Conservation (phyloP, 2,329 filamentous ascomycete species). For the Parascedosporium putredinis region DNA sequence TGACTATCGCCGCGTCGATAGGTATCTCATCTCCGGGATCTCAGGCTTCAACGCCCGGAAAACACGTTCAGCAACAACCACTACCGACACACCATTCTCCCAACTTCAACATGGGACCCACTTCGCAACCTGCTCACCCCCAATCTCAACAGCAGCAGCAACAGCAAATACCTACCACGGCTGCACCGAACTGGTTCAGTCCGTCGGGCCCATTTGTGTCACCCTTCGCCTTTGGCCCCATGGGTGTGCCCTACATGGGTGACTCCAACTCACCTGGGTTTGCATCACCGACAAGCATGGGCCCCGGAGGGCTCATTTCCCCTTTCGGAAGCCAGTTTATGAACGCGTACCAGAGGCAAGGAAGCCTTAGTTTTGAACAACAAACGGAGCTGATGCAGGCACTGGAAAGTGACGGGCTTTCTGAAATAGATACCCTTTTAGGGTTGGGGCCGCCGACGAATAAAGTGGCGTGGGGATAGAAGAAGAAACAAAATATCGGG, state of each 20-base stretch:
- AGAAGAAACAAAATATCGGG: not conserved
- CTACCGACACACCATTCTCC: not conserved
- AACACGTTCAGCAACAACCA: not conserved
- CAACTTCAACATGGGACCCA: not conserved
- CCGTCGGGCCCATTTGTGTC: constrained; percentile 39
- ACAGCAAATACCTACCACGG: constrained; percentile 30
- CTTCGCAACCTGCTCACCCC: not conserved
- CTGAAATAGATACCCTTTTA: constrained; percentile 51
- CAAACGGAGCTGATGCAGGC: constrained; percentile 75
- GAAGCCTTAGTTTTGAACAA: constrained; percentile 67
- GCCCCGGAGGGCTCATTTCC: constrained; percentile 1
- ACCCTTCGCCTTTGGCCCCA: constrained; percentile 36
- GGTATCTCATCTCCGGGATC: constrained; percentile 20
- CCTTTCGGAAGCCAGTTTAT: constrained; percentile 2
- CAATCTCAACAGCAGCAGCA: constrained; percentile 27
- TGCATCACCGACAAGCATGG: constrained; percentile 8
- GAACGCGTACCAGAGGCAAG: constrained; percentile 36
- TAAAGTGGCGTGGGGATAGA: constrained; percentile 8
- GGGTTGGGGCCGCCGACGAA: constrained; percentile 24
- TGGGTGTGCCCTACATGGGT: constrained; percentile 30
- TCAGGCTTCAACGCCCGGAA: not conserved
- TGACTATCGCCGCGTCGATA: constrained; percentile 12
- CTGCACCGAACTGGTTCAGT: constrained; percentile 41
- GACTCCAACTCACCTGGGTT: constrained; percentile 18
- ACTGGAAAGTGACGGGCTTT: constrained; percentile 58